Evolutionary conservation across 1,139 yeast genomes (phyloP), one percentile per base, ranked within the genome.

Genomic region (Oligophagozyma castellii): DNA sequence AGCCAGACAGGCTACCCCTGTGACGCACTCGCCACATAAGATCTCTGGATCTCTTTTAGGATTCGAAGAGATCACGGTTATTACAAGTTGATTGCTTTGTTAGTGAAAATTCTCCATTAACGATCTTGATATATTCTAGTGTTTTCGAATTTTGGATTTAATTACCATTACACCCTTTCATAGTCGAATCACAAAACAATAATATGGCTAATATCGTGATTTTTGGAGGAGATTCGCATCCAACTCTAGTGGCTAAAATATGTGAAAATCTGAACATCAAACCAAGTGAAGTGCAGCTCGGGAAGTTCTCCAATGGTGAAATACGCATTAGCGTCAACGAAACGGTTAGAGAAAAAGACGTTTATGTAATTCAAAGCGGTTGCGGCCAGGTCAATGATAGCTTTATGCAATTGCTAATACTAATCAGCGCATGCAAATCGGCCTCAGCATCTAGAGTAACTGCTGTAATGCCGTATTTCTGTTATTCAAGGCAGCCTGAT

Each of bases 401-500:
- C 46, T 78, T 92, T 43, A 68, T 92, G 53, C 96, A 92, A 56
- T 63, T 92, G 30, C 59, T 89, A 42, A 79, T 92, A 42, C 73
- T 83, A 65, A 72, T 92, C 28, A 77, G 93, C 12, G 98, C 98
- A 4, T 86, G 96, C 56, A 89, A 89, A 51, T 79, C 92, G 18
- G 95, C 98, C 3, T 78, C 93, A 41, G 96, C 98, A 10, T 75
- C 72, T 37, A 67, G 93, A 40, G 94, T 86, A 24, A 86, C 95
- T 2, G 96, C 94, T 0, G 95, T 92, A 21, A 63, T 89, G 55
- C 98, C 99, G 4, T 64, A 83, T 38, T 89, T 92, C 54, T 95
- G 96, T 14, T 92, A 92, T 53, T 80, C 95, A 1, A 67, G 99
- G 48, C 99, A 92, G 56, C 93, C 95, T 2, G 96, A 86, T 55